Evolutionary conservation across 192 early-diverging fungal species (phyloP).

Genomic region (Oehlia diaphana): DNA sequence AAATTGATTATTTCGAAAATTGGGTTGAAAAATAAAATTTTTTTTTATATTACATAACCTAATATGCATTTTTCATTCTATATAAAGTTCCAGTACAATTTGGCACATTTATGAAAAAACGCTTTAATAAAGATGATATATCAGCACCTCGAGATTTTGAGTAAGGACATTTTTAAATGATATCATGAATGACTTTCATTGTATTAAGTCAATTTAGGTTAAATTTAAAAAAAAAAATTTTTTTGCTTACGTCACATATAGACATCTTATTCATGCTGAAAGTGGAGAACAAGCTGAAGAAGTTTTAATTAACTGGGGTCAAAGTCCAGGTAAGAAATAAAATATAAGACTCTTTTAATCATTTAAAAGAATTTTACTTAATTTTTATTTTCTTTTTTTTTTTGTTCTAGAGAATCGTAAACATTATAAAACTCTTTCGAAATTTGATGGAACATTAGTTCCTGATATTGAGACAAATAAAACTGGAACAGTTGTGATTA

Average conservation of each 20-base stretch:
- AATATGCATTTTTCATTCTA: no score
- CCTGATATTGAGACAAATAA: neutral
- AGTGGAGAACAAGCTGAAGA: constrained; percentile 39
- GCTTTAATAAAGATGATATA: constrained; percentile 24
- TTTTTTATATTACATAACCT: no score
- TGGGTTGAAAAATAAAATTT: neutral
- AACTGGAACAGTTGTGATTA: neutral
- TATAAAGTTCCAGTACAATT: constrained; percentile 24
- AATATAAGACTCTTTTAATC: no score
- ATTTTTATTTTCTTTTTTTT: neutral
- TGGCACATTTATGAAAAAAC: constrained; percentile 29
- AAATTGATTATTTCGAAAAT: neutral
- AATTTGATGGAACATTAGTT: neutral
- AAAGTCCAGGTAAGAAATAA: constrained; percentile 38
- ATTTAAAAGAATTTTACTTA: no score
- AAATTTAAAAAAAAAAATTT: no score
- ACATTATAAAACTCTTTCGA: neutral
- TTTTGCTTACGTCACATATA: neutral
- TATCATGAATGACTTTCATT: neutral
- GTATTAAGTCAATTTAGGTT: neutral
- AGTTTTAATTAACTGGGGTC: constrained; percentile 40
- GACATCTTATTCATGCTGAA: constrained; percentile 45
- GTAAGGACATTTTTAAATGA: constrained; percentile 6
- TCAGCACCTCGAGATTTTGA: constrained; percentile 15
- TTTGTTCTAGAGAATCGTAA: neutral